Base-by-base conservation (phyloP, 192 early-diverging fungal genomes). In the Mortierella claussenii region DNA sequence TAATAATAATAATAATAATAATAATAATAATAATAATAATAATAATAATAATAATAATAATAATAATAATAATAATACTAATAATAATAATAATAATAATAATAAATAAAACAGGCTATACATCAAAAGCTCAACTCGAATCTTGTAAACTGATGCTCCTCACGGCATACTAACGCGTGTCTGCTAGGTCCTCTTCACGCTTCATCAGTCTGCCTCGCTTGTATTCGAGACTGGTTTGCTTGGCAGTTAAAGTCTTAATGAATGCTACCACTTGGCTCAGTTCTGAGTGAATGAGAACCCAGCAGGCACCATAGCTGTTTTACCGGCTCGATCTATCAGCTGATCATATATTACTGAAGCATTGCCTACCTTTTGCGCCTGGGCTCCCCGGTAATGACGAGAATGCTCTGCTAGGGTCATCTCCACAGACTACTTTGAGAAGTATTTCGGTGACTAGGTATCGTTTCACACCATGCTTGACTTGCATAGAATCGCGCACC, bases 301-400 rank as follows among this genome's bases (percentile, higher is more conserved):
- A 67, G 30, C 15, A 6, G 15, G 46, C 30, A 42, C n/a, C 12
- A 40, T 10, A 31, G 9, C 4, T 24, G 23, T 3, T 23, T 23
- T 23, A 4, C n/a, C 12, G 7, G 7, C 37, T 10, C 13, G 8
- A 40, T 13, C 13, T 40, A 40, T 40, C 7, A 40, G 13, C 37
- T 40, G 45, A 10, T n/a, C n/a, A 47, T 23, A 47, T 47, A 21
- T 18, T 15, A 11, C 15, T 53, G 20, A 4, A 15, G 23, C 11
- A n/a, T 57, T 3, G 0, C 42, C 45, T 71, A 82, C 85, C 83
- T 85, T 85, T 62, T 86, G 82, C 26, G 65, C 69, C 33, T 81
- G 66, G 10, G 86, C 44, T n/a, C 80, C 60, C 68, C 69, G 84
- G 67, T 2, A 87, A 50, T 33, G 81, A 79, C 4, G 75, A 81